A percentile compares a stretch with the other conserved stretches of the same genome.
Conservation (phyloP, 179 eudicot genomes). For the Vitellaria paradoxa region DNA sequence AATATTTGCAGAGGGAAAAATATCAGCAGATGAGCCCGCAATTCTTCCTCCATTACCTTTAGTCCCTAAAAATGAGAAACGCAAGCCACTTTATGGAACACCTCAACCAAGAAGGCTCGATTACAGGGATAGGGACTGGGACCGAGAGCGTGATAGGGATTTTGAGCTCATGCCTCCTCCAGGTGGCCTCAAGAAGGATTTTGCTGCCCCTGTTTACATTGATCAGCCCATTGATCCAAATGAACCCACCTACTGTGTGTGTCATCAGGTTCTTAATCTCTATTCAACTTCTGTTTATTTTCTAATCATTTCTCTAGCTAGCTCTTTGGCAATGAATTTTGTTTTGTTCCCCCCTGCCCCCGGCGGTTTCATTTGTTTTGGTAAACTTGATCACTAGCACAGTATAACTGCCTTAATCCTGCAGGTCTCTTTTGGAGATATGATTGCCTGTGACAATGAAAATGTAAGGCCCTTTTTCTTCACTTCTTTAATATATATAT, state of each 20-base stretch:
- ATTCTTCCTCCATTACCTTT: conserved; percentile 84
- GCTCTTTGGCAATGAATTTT: not conserved
- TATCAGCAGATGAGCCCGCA: conserved; percentile 81
- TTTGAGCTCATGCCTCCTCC: conserved; percentile 99
- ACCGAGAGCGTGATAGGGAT: conserved; percentile 83
- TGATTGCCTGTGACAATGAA: conserved; percentile 99
- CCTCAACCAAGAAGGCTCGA: conserved; percentile 72
- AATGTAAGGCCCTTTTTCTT: conserved; percentile 44
- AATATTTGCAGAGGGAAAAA: conserved; percentile 76
- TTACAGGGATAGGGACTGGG: conserved; percentile 82
- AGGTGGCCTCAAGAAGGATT: conserved; percentile 78
- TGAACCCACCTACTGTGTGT: conserved; percentile 92
- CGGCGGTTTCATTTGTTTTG: conserved; percentile 18
- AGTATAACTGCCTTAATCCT: conserved; percentile 16
- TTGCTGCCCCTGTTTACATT: conserved; percentile 61
- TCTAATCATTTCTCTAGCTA: conserved; percentile 4
- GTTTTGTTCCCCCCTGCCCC: conserved; percentile 19
- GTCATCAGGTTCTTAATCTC: conserved; percentile 72
- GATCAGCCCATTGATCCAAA: conserved; percentile 97
- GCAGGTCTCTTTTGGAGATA: conserved; percentile 97
- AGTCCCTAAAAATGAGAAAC: conserved; percentile 74
- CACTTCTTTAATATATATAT: not conserved
- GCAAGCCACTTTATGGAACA: conserved; percentile 50
- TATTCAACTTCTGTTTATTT: not conserved
- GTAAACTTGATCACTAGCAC: not conserved